Conservation (phyloP, 345 rosid genomes). For the Populus deltoides region DNA sequence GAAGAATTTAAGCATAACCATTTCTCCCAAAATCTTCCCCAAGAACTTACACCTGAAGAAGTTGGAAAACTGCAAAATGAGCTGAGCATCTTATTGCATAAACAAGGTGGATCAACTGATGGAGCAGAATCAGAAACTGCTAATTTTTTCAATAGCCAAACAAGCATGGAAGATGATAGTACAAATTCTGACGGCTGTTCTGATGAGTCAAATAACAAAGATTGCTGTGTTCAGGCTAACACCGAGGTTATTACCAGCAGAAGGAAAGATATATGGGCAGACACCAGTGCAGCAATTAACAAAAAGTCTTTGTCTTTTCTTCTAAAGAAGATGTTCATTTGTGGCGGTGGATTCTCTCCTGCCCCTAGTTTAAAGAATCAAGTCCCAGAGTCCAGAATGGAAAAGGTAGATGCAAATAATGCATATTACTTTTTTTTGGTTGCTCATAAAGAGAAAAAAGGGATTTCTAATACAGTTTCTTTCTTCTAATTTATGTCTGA, state of each 20-base stretch:
- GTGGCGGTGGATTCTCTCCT: conserved; percentile 55
- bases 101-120: conserved; percentile 9
- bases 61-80: conserved; percentile 35
- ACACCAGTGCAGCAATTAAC: conserved; percentile 25
- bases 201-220: conserved; percentile 3
- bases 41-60: conserved; percentile 32
- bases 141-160: neutral
- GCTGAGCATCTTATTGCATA: conserved; percentile 21
- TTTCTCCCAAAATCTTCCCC: conserved; percentile 1
- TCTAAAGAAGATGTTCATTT: conserved; percentile 62
- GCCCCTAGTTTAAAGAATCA: conserved; percentile 53
- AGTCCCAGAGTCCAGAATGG: conserved; percentile 52
- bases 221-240: conserved; percentile 3
- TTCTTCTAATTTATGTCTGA: neutral
- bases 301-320: conserved; percentile 58
- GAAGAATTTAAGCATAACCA: conserved; percentile 19
- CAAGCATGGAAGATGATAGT: conserved; percentile 12
- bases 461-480: too few species aligned
- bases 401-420: conserved; percentile 44
- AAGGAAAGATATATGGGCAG: conserved; percentile 29
- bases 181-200: neutral
- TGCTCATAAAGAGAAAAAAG: too few species aligned
- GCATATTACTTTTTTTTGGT: neutral
- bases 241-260: conserved; percentile 8
- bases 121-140: conserved; percentile 6